These are phyloP conservation scores for Grifola frondosa DNA, from an alignment of 1,284 basidiomycete genomes.

Conservation along the genomic window DNA sequence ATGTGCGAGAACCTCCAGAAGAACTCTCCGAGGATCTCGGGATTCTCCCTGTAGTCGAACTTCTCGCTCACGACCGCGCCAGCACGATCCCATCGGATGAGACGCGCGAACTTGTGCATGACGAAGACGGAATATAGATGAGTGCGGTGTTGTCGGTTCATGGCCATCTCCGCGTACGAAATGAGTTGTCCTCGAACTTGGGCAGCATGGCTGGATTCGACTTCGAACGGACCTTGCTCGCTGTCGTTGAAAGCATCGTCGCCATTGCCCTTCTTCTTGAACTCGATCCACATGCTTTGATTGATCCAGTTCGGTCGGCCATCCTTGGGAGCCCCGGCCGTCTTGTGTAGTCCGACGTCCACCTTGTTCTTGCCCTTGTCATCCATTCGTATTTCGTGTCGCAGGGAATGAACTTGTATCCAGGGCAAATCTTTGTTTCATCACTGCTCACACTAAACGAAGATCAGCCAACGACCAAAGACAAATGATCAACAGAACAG, in stretches of 20 bases:
- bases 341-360: conserved; percentile 3
- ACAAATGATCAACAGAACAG: too few relatives aligned
- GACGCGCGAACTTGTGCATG: conserved; percentile 5
- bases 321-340: neutral
- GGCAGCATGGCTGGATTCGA: too few relatives aligned
- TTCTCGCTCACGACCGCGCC: conserved; percentile 6
- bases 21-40: conserved; percentile 1
- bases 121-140: conserved; percentile 9
- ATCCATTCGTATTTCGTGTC: too few relatives aligned
- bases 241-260: conserved; percentile 7
- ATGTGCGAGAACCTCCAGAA: conserved; percentile 11
- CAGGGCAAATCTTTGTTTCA: too few relatives aligned
- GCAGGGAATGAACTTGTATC: too few relatives aligned
- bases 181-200: too few relatives aligned
- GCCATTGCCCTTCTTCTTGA: neutral
- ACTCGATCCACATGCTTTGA: conserved; percentile 2
- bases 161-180: too few relatives aligned
- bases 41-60: conserved; percentile 2
- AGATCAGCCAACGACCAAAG: too few relatives aligned
- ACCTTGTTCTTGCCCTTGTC: conserved; percentile 1
- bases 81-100: conserved; percentile 14
- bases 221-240: too few relatives aligned
- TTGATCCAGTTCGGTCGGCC: conserved; percentile 1
- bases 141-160: conserved; percentile 14
- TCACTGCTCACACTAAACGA: too few relatives aligned